These are phyloP conservation scores for Xerocomus nothofagi DNA, from an alignment of 1,284 basidiomycete species.

Conservation along the genomic window DNA sequence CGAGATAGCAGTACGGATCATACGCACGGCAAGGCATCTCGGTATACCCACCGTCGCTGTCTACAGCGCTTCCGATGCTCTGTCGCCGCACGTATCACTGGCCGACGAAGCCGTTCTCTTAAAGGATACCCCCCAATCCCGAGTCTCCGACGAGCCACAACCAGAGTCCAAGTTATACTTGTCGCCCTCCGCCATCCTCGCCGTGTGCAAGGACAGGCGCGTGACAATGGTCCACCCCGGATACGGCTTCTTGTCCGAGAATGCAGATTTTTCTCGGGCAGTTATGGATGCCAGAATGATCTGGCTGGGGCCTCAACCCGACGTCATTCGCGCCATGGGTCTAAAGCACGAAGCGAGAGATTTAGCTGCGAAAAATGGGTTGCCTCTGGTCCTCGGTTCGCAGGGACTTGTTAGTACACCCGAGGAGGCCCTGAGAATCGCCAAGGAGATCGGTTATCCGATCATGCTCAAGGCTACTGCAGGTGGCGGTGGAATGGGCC, in stretches of 20 bases:
- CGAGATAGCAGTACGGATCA: conserved; percentile 56
- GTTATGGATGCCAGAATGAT: conserved; percentile 52
- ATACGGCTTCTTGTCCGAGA: conserved; percentile 71
- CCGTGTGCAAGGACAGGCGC: conserved; percentile 43
- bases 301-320: conserved; percentile 61
- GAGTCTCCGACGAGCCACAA: conserved; percentile 9
- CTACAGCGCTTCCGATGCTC: conserved; percentile 55
- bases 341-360: conserved; percentile 61
- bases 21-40: conserved; percentile 52
- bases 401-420: conserved; percentile 44
- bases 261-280: conserved; percentile 53
- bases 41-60: conserved; percentile 51
- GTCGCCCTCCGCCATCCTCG: conserved; percentile 42
- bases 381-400: conserved; percentile 61
- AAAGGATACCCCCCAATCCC: conserved; percentile 17
- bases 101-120: conserved; percentile 51
- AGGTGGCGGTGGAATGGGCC: conserved; percentile 74
- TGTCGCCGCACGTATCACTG: conserved; percentile 52
- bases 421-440: conserved; percentile 46
- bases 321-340: conserved; percentile 57
- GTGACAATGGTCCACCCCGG: conserved; percentile 65
- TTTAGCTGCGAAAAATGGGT: conserved; percentile 48
- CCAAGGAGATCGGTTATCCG: conserved; percentile 53
- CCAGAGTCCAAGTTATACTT: conserved; percentile 47
- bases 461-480: conserved; percentile 70